Base-by-base conservation (phyloP, 148 eudicot genomes). In the Vaccinium corymbosum region DNA sequence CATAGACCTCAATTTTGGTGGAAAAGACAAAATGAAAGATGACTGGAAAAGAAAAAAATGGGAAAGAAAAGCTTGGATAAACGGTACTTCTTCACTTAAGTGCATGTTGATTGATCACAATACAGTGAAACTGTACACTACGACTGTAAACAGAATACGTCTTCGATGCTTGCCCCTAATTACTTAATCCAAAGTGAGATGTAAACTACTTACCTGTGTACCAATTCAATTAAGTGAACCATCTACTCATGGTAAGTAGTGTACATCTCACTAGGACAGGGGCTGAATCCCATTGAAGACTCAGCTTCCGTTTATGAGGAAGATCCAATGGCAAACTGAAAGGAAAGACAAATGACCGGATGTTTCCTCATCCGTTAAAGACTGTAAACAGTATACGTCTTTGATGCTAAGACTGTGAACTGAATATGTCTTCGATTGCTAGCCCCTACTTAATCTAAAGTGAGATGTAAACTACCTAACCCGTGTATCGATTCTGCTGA, bases 181-280 rank as follows among this genome's bases (percentile, higher is more conserved):
- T 62, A 9, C 32, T 68, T 25, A 0, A 68, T 68, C 73, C 38
- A 68, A 68, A 68, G 38, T 27, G 38, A 68, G 73, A 68, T 68
- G 73, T 68, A 68, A 68, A 68, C 73, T 68, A 68, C 38, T 42
- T 76, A 48, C 53, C 53, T 11, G 51, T 35, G 8, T 74, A 74
- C 19, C 70, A 29, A 17, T 27, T 70, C 74, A 29, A 29, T 62
- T 56, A 80, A 59, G 72, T 82, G 62, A 7, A n/a, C 83, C 89
- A 89, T 74, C 89, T 88, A 89, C 84, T 87, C 12, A 89, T 85
- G 88, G 79, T 88, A 89, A 71, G 85, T 87, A 35, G 90, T 85
- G n/a, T 90, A 90, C 85, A 92, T 72, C 29, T 85, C 81, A 76
- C 84, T 86, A 77, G 38, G 89, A 85, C 88, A 87, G 90, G 85